A percentile compares a stretch with the other conserved stretches of the same genome.
Evolutionary conservation across 495 filamentous ascomycete genomes (phyloP).

Genomic region (Hypoxylon subgilvum): DNA sequence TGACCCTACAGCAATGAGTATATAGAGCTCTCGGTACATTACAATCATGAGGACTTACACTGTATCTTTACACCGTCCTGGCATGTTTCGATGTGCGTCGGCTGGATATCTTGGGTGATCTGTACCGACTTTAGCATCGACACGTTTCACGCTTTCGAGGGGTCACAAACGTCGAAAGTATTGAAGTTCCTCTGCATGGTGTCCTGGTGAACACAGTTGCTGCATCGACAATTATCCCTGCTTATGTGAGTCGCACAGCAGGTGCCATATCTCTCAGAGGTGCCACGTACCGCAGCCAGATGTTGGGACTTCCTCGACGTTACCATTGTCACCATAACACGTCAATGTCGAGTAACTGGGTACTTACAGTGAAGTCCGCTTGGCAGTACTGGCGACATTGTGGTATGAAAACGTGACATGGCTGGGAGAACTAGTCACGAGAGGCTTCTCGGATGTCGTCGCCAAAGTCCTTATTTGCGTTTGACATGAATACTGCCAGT

Average conservation of each 20-base stretch:
- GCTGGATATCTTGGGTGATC: constrained; percentile 60
- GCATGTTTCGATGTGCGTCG: constrained; percentile 39
- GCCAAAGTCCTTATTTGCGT: constrained; percentile 13
- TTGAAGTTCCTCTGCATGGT: constrained; percentile 77
- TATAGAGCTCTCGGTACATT: constrained; percentile 1
- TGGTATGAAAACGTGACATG: constrained; percentile 16
- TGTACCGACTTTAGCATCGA: constrained; percentile 28
- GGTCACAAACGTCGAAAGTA: constrained; percentile 60
- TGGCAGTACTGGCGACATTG: neutral
- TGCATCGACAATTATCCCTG: constrained; percentile 81
- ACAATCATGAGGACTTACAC: constrained; percentile 43
- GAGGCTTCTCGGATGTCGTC: constrained; percentile 16
- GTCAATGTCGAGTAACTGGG: neutral
- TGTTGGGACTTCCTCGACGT: constrained; percentile 31
- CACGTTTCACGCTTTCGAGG: neutral
- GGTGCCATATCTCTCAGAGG: neutral
- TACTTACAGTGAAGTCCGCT: constrained; percentile 37
- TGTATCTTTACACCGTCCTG: constrained; percentile 47
- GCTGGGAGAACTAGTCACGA: constrained; percentile 21
- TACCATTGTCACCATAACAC: constrained; percentile 7
- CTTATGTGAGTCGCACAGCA: constrained; percentile 12
- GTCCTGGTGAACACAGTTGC: constrained; percentile 72
- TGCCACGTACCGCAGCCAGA: constrained; percentile 51
- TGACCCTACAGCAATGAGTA: constrained; percentile 52
- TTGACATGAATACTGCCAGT: neutral